Conservation (phyloP, 345 rosid species). For the Geranium rotundifolium region DNA sequence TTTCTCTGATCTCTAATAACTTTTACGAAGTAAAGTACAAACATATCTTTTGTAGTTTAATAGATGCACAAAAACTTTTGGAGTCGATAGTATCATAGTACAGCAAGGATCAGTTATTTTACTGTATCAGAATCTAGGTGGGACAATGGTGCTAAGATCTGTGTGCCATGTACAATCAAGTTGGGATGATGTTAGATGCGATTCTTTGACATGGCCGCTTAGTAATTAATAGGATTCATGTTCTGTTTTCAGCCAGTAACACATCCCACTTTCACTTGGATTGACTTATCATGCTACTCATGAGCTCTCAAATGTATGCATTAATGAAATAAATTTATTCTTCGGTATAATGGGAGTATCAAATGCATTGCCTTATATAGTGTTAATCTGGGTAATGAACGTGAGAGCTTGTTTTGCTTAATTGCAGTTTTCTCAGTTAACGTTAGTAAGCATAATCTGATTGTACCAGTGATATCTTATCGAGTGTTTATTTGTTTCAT, state of each 20-base stretch:
- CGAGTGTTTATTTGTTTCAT: conserved; percentile 6
- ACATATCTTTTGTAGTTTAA: neutral
- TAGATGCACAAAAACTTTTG: neutral
- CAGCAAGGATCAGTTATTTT: neutral
- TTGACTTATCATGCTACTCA: no score
- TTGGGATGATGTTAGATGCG: neutral
- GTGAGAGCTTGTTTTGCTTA: neutral
- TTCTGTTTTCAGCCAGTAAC: no score
- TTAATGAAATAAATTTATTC: no score
- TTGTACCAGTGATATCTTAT: neutral
- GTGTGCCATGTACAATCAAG: neutral
- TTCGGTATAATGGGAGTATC: neutral
- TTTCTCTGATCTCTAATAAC: no score
- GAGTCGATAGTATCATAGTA: neutral
- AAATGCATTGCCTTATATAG: neutral
- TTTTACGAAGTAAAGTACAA: neutral
- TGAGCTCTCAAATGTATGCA: no score
- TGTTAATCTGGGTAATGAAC: neutral
- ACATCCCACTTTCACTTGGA: no score
- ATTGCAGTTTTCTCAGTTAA: neutral
- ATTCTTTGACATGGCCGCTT: neutral
- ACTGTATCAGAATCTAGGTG: neutral
- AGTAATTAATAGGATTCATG: no score
- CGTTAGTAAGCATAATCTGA: neutral
- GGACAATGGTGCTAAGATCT: neutral